Evolutionary conservation across 106 monocot species (phyloP), one percentile per base, ranked within the genome.

Genomic region (Phalaenopsis aphrodite): DNA sequence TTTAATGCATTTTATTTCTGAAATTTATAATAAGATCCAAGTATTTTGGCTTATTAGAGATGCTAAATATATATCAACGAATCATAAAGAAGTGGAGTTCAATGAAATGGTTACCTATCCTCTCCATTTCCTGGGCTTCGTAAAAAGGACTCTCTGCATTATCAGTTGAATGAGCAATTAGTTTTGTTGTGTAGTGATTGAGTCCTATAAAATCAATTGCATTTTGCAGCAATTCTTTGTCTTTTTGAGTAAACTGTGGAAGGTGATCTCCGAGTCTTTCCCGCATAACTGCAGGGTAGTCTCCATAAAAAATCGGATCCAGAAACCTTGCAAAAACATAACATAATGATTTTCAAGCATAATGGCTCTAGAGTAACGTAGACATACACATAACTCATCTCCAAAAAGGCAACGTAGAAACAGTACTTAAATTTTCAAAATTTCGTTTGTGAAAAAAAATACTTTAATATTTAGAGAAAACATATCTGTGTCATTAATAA

Each of bases 231-330:
- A 89, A 37, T 69, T 92, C 86, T 61, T 85, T 90, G 37, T 94
- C 91, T 77, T 45, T 79, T 30, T 98, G 88, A 17, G 90, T 85
- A 42, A 98, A 94, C 71, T 83, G 82, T 77, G 94, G 94, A 75
- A 98, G 98, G 14, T 76, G 21, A 48, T 91, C 85, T 71, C 94
- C 92, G 45, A 98, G 56, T 67, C 82, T 84, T 78, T 92, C 86
- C 55, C 91, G 92, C 98, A 94, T 94, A 46, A 78, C 74, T 56
- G 85, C 80, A 66, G 98, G 98, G 80, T 98, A 98, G 77, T 94
- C 98, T 71, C 98, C 98, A 77, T 77, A 84, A 78, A 79, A 94
- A 80, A 98, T 92, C 77, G 98, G 98, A 88, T 98, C 98, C 81
- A 98, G 82, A 77, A 78, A 98, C 98, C 98, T 98, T 85, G 43